Evolutionary conservation across 2,329 filamentous ascomycete species (phyloP).

Genomic region (Ascochyta fabae): DNA sequence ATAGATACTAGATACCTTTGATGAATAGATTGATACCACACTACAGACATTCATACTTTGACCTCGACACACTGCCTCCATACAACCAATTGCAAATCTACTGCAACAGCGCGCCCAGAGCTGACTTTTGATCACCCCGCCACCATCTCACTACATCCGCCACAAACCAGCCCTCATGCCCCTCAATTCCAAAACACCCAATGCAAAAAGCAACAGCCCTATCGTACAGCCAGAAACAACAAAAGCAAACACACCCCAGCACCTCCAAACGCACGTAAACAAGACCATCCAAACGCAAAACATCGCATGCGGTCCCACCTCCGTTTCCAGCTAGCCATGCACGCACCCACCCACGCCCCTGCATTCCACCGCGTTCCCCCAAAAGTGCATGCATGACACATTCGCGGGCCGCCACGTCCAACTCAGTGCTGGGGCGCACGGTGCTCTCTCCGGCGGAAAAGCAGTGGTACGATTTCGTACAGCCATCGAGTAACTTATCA

Average conservation of each 20-base stretch:
- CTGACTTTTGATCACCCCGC: not conserved
- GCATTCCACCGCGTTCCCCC: not conserved
- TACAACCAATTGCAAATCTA: not conserved
- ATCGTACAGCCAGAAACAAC: not conserved
- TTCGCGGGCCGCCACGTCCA: not conserved
- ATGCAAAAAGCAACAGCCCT: constrained; percentile 1
- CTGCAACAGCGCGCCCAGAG: not conserved
- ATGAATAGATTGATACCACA: constrained; percentile 24
- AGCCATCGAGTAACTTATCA: constrained; percentile 19
- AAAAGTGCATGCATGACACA: not conserved
- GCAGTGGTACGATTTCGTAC: not conserved
- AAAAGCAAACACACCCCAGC: not conserved
- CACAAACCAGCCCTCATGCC: not conserved
- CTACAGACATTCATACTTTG: not conserved
- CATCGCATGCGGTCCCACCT: constrained; percentile 3
- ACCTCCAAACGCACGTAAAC: not conserved
- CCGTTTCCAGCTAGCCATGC: constrained; percentile 4
- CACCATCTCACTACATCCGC: constrained; percentile 2
- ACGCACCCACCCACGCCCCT: not conserved
- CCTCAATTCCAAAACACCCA: not conserved
- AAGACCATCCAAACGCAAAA: constrained; percentile 3
- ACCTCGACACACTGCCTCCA: too few relatives aligned
- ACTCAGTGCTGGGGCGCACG: too few relatives aligned
- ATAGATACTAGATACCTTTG: constrained; percentile 31
- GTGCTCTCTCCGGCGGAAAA: too few relatives aligned